A percentile compares a stretch with the other conserved stretches of the same genome.
Conservation (phyloP, 75 land plant genomes). For the Isoetes taiwanensis region DNA sequence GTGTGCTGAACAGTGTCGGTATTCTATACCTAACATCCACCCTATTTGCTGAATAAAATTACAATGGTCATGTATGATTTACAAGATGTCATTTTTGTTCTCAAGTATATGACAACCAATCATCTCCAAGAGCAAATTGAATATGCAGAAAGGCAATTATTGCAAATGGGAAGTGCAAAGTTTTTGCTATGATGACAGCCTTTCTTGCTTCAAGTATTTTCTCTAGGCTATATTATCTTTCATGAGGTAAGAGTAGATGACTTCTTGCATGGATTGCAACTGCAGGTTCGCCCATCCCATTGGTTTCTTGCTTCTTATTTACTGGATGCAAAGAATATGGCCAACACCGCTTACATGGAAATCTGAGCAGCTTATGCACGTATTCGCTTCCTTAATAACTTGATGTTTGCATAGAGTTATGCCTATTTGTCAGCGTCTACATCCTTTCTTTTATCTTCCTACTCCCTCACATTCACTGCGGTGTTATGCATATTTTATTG, state of each 20-base stretch:
- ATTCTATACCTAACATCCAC: conserved; percentile 56
- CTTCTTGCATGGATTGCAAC: conserved; percentile 70
- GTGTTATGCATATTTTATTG: conserved; percentile 53
- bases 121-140: too few relatives aligned
- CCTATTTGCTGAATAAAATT: conserved; percentile 59
- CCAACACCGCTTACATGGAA: conserved; percentile 45
- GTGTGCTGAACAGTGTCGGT: conserved; percentile 51
- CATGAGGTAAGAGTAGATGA: conserved; percentile 70
- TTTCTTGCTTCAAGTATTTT: conserved; percentile 68
- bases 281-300: conserved; percentile 73
- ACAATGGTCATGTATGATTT: too few relatives aligned
- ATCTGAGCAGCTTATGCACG: conserved; percentile 36
- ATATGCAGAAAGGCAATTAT: too few relatives aligned
- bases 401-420: conserved; percentile 80
- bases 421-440: conserved; percentile 74
- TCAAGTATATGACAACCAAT: too few relatives aligned
- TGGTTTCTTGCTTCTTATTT: conserved; percentile 34
- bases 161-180: too few relatives aligned
- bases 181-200: conserved; percentile 57
- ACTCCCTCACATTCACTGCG: conserved; percentile 56
- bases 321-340: conserved; percentile 13
- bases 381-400: conserved; percentile 61
- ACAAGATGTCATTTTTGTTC: too few relatives aligned
- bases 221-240: conserved; percentile 51
- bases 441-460: conserved; percentile 49